Evolutionary conservation across 805 yeast species (phyloP), one percentile per base, ranked within the genome.

Genomic region (Sungouiozyma ichnusensis): DNA sequence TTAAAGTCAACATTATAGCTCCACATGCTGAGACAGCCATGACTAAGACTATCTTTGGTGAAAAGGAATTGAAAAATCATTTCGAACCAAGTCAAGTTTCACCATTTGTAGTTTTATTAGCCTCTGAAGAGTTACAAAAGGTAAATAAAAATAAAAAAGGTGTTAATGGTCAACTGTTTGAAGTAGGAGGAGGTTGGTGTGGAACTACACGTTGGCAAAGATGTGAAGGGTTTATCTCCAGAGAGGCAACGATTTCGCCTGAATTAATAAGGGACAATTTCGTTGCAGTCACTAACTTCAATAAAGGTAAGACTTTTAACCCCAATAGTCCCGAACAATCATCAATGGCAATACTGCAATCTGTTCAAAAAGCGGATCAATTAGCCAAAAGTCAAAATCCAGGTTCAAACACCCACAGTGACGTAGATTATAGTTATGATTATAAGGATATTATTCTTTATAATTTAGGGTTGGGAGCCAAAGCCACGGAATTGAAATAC

Each of bases 21-120:
- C 98, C 98, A 41, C 96, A 90, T 62, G 97, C 97, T 20, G 97
- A 90, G 58, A 90, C 98, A 36, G 88, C 94, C 44, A 90, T 90
- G 98, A 90, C 98, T 20, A 75, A 77, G 56, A 83, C 95, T 4
- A 79, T 90, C 38, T 84, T 90, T 67, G 74, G 77, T 38, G 81
- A 79, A 38, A 78, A 77, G 47, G 94, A 90, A 64, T 74, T 81
- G 52, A 37, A 46, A 13, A 85, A 85, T 65, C 77, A 80, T 53
- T 86, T 81, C 65, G 85, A 85, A 53, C 88, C 97, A 4, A 76
- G 79, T 40, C 85, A 78, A 62, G 96, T 90, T 38, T 92, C 97
- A 1, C 98, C 98, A 44, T 70, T 88, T 48, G 76, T 86, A 50
- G 85, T 86, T 15, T 71, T 81, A 53, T 73, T 88, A 48, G 73